Evolutionary conservation across 129 eudicot species (phyloP).

Genomic region (Scalesia atractyloides): DNA sequence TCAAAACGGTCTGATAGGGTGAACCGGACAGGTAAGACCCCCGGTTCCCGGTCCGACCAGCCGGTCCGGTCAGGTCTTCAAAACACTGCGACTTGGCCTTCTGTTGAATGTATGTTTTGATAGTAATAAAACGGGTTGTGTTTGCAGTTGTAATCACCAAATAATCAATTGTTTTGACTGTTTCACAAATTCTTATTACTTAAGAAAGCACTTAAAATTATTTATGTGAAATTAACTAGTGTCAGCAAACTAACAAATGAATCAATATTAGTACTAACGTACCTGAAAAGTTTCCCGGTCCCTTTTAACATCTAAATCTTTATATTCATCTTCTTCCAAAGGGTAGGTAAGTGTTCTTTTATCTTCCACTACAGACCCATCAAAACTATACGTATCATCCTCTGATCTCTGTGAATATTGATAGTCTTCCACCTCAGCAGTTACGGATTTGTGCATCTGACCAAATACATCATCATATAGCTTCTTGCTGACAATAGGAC

Average conservation of each 20-base stretch:
- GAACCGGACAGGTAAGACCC: no score
- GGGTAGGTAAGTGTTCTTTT: slow-evolving; percentile 41
- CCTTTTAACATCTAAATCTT: slow-evolving; percentile 32
- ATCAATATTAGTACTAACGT: slow-evolving; percentile 27
- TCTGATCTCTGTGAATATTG: slow-evolving; percentile 45
- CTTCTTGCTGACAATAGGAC: slow-evolving; percentile 61
- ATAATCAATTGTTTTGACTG: slow-evolving; percentile 1
- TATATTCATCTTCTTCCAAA: slow-evolving; percentile 33
- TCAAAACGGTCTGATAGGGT: no score
- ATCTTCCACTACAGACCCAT: slow-evolving; percentile 54
- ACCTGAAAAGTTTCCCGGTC: slow-evolving; percentile 35
- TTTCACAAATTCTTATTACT: neutral
- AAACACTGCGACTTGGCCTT: neutral
- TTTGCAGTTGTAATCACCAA: neutral
- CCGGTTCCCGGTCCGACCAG: no score
- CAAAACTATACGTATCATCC: slow-evolving; percentile 40
- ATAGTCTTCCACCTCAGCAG: slow-evolving; percentile 40
- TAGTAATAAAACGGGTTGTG: neutral
- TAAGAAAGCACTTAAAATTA: neutral
- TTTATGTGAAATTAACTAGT: neutral
- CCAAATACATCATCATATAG: slow-evolving; percentile 60
- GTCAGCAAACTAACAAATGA: neutral
- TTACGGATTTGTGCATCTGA: slow-evolving; percentile 37
- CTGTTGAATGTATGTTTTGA: neutral
- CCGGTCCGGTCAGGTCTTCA: no score